Conservation (phyloP, 345 rosid species). For the Salix purpurea region DNA sequence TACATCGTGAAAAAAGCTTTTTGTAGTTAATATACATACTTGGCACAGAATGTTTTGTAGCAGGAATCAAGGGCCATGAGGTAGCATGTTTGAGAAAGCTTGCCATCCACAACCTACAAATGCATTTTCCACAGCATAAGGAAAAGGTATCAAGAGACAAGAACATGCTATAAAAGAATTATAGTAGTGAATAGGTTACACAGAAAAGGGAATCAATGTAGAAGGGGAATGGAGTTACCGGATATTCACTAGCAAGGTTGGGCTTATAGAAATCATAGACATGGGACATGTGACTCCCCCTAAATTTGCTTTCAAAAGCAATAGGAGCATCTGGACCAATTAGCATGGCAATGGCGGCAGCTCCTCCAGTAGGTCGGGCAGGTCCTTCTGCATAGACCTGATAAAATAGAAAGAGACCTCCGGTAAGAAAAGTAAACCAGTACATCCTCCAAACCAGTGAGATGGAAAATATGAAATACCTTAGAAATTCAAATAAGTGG, state of each 20-base stretch:
- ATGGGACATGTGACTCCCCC: conserved; percentile 97
- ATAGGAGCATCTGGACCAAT: conserved; percentile 96
- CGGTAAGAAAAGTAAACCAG: conserved; percentile 1
- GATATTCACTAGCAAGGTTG: conserved; percentile 98
- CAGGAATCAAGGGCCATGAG: conserved; percentile 95
- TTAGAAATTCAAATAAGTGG: not conserved
- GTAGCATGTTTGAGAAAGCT: conserved; percentile 98
- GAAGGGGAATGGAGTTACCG: conserved; percentile 43
- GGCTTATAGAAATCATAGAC: conserved; percentile 99
- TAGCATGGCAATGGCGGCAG: conserved; percentile 90
- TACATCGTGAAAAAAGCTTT: not conserved
- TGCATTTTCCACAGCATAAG: not conserved
- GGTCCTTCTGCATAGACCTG: conserved; percentile 99
- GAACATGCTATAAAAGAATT: not conserved
- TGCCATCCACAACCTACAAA: conserved; percentile 96
- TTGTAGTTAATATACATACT: conserved; percentile 41
- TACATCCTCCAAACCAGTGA: not conserved
- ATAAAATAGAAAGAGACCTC: conserved; percentile 16
- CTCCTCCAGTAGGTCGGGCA: conserved; percentile 99
- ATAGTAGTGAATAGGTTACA: not conserved
- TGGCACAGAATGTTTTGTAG: conserved; percentile 73
- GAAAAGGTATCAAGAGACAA: not conserved
- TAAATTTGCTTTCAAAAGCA: conserved; percentile 83
- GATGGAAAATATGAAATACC: conserved; percentile 5
- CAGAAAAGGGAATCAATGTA: not conserved